phyloP scores from a whole-genome alignment of 352 stramenopile species.

The Globisporangium irregulare region DNA sequence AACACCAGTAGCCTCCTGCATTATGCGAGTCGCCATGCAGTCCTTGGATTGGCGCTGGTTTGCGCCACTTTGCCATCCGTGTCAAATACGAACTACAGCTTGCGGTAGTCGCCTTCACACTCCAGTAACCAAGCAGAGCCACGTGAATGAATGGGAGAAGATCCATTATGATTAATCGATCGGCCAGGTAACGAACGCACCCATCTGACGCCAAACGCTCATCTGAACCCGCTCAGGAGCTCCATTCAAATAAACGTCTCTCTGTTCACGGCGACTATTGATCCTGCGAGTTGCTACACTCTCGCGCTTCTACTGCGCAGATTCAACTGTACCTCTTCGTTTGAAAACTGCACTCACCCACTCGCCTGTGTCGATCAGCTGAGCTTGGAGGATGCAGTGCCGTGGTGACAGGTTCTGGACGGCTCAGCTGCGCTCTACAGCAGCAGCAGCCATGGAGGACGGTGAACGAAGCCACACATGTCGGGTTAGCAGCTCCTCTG shows the following conservation, averaged over 20 bases:
- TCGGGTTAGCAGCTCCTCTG: neutral
- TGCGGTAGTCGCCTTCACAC: neutral
- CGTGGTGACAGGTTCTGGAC: constrained; percentile 5
- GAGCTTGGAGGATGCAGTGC: neutral
- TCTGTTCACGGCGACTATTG: neutral
- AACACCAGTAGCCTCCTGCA: neutral
- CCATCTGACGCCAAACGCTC: neutral
- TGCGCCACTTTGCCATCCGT: neutral
- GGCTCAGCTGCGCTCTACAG: neutral
- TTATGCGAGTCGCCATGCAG: no score
- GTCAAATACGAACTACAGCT: neutral
- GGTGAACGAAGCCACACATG: neutral
- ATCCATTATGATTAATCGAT: constrained; percentile 2
- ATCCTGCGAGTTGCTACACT: no score
- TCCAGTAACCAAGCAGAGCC: neutral
- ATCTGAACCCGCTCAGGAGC: neutral
- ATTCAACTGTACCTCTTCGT: neutral
- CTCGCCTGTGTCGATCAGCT: neutral
- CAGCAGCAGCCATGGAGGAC: neutral
- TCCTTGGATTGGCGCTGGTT: no score
- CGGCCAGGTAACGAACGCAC: neutral
- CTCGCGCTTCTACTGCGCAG: no score
- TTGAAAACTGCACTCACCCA: neutral
- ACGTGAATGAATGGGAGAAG: neutral
- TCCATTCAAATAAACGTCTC: neutral